Evolutionary conservation across 2,329 filamentous ascomycete species (phyloP).

Genomic region (Colletotrichum kahawae): DNA sequence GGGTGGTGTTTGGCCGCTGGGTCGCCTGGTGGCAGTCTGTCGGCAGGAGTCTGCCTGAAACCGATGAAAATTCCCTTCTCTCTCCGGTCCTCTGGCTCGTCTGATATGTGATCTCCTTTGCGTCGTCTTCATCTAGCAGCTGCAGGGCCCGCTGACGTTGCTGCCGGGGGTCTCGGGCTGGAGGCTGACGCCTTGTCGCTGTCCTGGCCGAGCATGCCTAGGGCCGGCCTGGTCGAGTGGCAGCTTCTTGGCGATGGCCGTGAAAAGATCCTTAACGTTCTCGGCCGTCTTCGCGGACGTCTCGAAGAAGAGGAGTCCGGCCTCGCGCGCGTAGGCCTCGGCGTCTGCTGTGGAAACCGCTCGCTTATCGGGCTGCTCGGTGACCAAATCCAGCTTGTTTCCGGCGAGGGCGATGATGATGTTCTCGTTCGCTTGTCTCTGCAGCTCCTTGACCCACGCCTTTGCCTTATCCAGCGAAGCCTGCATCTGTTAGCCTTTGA

Average conservation of each 20-base stretch:
- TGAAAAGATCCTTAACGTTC: constrained; percentile 95
- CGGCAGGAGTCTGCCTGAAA: not conserved
- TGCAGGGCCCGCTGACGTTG: constrained; percentile 60
- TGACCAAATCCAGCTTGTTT: constrained; percentile 97
- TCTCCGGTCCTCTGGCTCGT: not conserved
- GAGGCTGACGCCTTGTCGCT: constrained; percentile 64
- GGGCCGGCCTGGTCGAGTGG: constrained; percentile 96
- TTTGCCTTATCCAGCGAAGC: constrained; percentile 98
- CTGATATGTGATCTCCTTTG: constrained; percentile 5
- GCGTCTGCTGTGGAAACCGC: constrained; percentile 89
- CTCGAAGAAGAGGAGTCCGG: constrained; percentile 95
- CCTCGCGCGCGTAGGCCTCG: constrained; percentile 93
- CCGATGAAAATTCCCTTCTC: not conserved
- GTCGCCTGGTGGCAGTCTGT: constrained; percentile 4
- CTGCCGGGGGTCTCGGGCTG: constrained; percentile 63
- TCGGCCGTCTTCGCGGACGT: constrained; percentile 97
- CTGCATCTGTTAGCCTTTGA: constrained; percentile 50
- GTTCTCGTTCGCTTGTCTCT: constrained; percentile 98
- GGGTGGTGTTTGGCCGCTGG: not conserved
- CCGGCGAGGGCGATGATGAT: constrained; percentile 98
- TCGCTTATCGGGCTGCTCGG: constrained; percentile 93
- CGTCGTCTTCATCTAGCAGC: constrained; percentile 49
- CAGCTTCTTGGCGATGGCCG: constrained; percentile 96
- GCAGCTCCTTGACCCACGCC: constrained; percentile 98
- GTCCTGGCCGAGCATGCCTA: constrained; percentile 75